phyloP scores from a whole-genome alignment of 164 flowering plant genomes.

The Umbilicus rupestris region DNA sequence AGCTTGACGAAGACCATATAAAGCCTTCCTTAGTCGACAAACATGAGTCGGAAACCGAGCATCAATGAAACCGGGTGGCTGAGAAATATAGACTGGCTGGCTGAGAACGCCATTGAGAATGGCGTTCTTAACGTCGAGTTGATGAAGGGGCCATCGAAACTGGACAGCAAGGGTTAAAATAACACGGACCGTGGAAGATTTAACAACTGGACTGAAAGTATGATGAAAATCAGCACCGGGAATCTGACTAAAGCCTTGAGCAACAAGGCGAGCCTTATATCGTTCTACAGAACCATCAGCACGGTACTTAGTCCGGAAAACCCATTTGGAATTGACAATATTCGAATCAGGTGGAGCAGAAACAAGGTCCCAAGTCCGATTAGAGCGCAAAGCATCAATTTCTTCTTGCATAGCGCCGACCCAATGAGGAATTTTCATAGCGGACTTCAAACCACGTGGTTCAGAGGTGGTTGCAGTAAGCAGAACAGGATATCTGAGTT shows the following conservation, averaged over 20 bases:
- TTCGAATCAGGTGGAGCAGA: not conserved
- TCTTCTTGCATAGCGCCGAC: not conserved
- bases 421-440: not conserved
- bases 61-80: constrained; percentile 6
- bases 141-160: not conserved
- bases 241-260: not conserved
- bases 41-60: not conserved
- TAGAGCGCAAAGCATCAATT: not conserved
- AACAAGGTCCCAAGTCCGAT: not conserved
- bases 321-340: not conserved
- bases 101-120: not conserved
- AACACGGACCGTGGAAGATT: not conserved
- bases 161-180: not conserved
- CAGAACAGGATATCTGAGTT: not conserved
- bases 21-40: too few relatives aligned
- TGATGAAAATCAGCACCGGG: not conserved
- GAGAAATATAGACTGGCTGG: not conserved
- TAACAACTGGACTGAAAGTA: constrained; percentile 2
- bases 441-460: not conserved
- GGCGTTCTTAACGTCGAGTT: not conserved
- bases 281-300: not conserved
- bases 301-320: not conserved
- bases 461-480: not conserved
- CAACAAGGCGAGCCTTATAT: not conserved
- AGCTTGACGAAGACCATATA: too few relatives aligned